These are phyloP conservation scores for Penicillium hesseltinei DNA, from an alignment of 2,329 filamentous ascomycete species.

Conservation along the genomic window DNA sequence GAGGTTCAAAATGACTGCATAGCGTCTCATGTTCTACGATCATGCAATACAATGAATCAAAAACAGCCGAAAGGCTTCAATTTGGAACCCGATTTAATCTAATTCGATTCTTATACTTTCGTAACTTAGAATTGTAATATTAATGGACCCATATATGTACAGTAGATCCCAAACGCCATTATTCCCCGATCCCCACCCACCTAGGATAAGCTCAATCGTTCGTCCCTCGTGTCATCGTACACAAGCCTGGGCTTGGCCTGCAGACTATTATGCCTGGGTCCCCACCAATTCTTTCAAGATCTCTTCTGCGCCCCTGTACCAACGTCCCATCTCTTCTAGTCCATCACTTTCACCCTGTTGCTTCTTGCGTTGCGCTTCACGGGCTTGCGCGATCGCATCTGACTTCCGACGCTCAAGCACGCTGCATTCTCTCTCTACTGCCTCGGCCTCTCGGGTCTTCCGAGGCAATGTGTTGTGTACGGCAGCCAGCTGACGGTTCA, in stretches of 20 bases:
- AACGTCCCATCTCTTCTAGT: slow-evolving; percentile 47
- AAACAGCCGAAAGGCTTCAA: slow-evolving; percentile 38
- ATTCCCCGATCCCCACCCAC: slow-evolving; percentile 6
- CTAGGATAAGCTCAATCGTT: slow-evolving; percentile 10
- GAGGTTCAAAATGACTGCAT: slow-evolving; percentile 40
- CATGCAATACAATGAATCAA: slow-evolving; percentile 39
- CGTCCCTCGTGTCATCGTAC: slow-evolving; percentile 23
- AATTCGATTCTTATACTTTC: not conserved
- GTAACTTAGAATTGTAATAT: not conserved
- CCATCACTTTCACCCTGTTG: slow-evolving; percentile 48
- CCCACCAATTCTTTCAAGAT: slow-evolving; percentile 42
- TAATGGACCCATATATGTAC: slow-evolving; percentile 10
- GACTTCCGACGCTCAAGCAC: slow-evolving; percentile 46
- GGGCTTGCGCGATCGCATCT: slow-evolving; percentile 48
- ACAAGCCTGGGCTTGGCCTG: not conserved
- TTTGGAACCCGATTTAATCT: slow-evolving; percentile 32
- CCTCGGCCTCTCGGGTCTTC: slow-evolving; percentile 46
- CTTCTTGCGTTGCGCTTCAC: slow-evolving; percentile 44
- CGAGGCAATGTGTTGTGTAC: slow-evolving; percentile 46
- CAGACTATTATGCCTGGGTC: slow-evolving; percentile 25
- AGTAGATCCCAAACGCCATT: slow-evolving; percentile 27
- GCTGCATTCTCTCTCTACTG: slow-evolving; percentile 44
- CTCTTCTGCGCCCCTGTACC: slow-evolving; percentile 45
- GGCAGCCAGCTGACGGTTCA: slow-evolving; percentile 43
- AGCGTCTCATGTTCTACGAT: slow-evolving; percentile 42